phyloP scores from a whole-genome alignment of 2,329 filamentous ascomycete species.

The Cladosporium sp. region DNA sequence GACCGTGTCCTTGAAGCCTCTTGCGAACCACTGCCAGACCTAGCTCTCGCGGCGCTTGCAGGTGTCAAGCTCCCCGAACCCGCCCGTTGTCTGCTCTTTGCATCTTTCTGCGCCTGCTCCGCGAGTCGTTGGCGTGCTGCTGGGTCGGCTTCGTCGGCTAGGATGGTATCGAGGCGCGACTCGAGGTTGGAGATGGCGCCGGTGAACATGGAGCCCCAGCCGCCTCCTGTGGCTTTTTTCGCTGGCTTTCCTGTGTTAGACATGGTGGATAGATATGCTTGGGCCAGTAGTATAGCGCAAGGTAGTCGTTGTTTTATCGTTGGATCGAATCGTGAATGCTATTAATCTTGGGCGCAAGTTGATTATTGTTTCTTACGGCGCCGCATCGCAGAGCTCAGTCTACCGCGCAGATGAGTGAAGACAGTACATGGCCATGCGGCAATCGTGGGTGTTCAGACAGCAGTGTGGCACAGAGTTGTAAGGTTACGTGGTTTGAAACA shows the following conservation, averaged over 20 bases:
- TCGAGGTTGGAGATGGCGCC: conserved; percentile 93
- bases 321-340: not conserved
- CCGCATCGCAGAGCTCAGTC: conserved; percentile 26
- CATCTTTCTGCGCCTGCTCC: conserved; percentile 36
- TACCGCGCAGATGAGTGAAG: conserved; percentile 9
- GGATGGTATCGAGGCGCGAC: conserved; percentile 85
- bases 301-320: not conserved
- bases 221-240: conserved; percentile 24
- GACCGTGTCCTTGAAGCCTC: conserved; percentile 48
- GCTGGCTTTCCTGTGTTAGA: conserved; percentile 3
- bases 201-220: conserved; percentile 65
- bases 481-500: conserved; percentile 18
- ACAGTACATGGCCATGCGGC: not conserved
- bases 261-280: conserved; percentile 7
- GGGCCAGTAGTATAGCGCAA: not conserved
- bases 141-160: conserved; percentile 72
- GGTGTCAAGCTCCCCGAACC: conserved; percentile 26
- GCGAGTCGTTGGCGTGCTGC: conserved; percentile 45
- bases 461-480: conserved; percentile 1
- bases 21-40: conserved; percentile 4
- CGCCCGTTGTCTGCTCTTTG: conserved; percentile 22
- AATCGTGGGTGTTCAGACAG: not conserved
- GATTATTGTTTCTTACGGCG: conserved; percentile 25
- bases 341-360: not conserved
- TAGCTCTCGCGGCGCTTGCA: conserved; percentile 11